phyloP scores from a whole-genome alignment of 2,329 filamentous ascomycete species.

The Coleophoma cylindrospora region DNA sequence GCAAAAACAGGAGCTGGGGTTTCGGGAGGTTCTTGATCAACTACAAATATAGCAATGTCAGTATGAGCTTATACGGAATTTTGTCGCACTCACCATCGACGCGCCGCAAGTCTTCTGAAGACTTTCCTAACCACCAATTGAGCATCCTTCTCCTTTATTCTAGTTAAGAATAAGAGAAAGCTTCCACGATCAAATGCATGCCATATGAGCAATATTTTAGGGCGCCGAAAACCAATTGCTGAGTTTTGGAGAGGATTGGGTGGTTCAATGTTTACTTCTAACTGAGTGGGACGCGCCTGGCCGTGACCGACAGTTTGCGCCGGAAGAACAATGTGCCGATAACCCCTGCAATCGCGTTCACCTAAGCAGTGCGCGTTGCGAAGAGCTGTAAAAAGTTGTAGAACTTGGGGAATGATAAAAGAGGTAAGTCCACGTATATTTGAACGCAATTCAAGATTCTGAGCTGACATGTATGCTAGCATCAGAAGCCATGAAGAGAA shows the following conservation, averaged over 20 bases:
- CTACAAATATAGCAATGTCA: slow-evolving; percentile 9
- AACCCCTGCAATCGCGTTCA: too few species aligned
- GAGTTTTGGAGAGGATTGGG: neutral
- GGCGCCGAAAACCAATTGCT: slow-evolving; percentile 12
- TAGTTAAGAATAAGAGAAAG: neutral
- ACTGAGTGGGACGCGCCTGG: too few species aligned
- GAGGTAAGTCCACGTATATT: too few species aligned
- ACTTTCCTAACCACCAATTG: slow-evolving; percentile 26
- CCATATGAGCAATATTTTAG: slow-evolving; percentile 11
- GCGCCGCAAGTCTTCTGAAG: slow-evolving; percentile 13
- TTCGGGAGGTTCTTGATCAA: slow-evolving; percentile 47
- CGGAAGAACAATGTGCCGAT: too few species aligned
- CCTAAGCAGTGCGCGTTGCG: too few species aligned
- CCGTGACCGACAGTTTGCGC: too few species aligned
- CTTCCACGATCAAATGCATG: neutral
- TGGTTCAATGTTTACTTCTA: too few species aligned
- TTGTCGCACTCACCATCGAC: slow-evolving; percentile 14
- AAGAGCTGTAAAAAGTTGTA: too few species aligned
- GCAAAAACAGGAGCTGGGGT: slow-evolving; percentile 64
- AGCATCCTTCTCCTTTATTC: slow-evolving; percentile 18
- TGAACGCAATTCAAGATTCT: too few species aligned
- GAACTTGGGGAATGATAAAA: too few species aligned
- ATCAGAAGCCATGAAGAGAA: neutral
- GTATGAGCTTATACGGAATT: neutral
- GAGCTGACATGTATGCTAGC: too few species aligned